Evolutionary conservation across 257 asterid genomes (phyloP).

Genomic region (Solanum sejunctum): DNA sequence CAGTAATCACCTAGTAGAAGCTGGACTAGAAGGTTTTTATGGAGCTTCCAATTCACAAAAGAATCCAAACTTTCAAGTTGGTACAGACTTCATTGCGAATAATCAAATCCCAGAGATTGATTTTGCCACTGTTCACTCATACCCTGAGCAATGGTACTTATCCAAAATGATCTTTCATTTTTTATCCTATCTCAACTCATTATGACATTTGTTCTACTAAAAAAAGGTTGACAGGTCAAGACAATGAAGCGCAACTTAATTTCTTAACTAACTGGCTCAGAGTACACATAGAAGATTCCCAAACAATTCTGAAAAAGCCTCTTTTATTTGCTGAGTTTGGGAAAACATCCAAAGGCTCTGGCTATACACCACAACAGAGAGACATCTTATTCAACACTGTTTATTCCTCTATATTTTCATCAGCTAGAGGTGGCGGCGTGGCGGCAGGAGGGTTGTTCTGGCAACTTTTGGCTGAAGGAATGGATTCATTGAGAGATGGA

Average conservation of each 20-base stretch:
- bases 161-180: too few species aligned
- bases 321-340: constrained; percentile 55
- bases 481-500: constrained; percentile 45
- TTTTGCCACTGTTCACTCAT: constrained; percentile 54
- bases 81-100: constrained; percentile 54
- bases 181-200: too few species aligned
- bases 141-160: constrained; percentile 52
- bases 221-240: constrained; percentile 26
- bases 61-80: constrained; percentile 33
- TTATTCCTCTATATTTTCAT: constrained; percentile 39
- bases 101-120: constrained; percentile 47
- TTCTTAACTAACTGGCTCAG: constrained; percentile 42
- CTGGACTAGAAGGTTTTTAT: constrained; percentile 62
- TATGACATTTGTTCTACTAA: background rate
- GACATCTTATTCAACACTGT: constrained; percentile 26
- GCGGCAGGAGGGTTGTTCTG: constrained; percentile 62
- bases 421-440: constrained; percentile 50
- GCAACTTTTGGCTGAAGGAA: constrained; percentile 42
- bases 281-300: constrained; percentile 44
- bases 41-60: constrained; percentile 24
- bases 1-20: constrained; percentile 43
- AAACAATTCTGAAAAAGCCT: constrained; percentile 35
- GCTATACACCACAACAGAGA: constrained; percentile 14
- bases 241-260: constrained; percentile 34
- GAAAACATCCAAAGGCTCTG: constrained; percentile 26